Evolutionary conservation across 1,284 basidiomycete genomes (phyloP).

Genomic region (Thecaphora thlaspeos): DNA sequence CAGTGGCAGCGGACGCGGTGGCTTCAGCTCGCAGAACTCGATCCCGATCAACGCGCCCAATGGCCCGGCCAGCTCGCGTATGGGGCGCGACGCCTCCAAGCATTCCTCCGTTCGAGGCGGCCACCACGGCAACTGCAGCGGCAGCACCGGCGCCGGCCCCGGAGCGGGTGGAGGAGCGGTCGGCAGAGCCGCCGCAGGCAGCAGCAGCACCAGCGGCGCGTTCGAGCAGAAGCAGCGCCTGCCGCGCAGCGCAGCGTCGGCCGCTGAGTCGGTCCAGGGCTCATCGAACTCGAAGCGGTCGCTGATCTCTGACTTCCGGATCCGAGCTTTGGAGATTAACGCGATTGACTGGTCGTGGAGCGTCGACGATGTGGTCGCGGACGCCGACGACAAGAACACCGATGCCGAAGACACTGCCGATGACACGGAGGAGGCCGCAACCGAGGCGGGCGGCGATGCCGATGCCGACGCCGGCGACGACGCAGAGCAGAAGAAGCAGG

Average conservation of each 20-base stretch:
- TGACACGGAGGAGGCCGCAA: conserved; percentile 3
- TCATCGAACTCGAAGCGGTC: conserved; percentile 3
- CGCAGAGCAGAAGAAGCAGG: neutral
- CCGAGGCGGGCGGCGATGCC: conserved; percentile 7
- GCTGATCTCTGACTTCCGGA: conserved; percentile 32
- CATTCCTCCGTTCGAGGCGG: neutral
- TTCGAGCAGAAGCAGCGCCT: neutral
- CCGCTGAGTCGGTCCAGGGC: too few species aligned
- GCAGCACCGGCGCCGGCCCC: neutral
- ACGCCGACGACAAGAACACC: conserved; percentile 1
- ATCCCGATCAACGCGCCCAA: conserved; percentile 25
- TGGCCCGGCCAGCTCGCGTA: conserved; percentile 9
- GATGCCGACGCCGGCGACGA: conserved; percentile 4
- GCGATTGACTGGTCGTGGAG: conserved; percentile 43
- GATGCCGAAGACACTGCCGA: conserved; percentile 1
- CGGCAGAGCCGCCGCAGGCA: conserved; percentile 1
- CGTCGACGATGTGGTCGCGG: conserved; percentile 5
- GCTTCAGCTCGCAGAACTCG: conserved; percentile 24
- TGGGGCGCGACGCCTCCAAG: conserved; percentile 9
- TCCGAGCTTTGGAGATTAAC: conserved; percentile 36
- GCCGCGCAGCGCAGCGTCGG: too few species aligned
- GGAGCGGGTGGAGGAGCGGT: conserved; percentile 1
- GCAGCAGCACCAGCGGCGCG: conserved; percentile 4
- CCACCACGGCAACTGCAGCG: neutral
- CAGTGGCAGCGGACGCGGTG: neutral